These are phyloP conservation scores for Choiromyces venosus DNA, from an alignment of 495 filamentous ascomycete genomes.

Conservation along the genomic window DNA sequence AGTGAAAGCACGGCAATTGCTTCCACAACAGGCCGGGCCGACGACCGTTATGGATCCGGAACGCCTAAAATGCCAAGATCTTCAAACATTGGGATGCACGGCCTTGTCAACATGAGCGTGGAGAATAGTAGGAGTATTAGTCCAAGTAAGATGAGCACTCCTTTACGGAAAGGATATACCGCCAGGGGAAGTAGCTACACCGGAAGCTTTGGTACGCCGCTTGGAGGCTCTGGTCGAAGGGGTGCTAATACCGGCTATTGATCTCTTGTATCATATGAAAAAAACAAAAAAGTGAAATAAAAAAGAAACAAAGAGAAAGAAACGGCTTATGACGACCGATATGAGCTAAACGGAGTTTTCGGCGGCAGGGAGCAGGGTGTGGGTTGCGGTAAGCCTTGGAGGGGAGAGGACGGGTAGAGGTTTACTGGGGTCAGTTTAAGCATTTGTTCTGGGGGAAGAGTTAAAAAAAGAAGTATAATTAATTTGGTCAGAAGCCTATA, in stretches of 20 bases:
- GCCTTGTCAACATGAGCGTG: conserved; percentile 37
- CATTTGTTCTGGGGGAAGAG: background rate
- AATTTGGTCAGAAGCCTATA: background rate
- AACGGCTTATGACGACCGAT: background rate
- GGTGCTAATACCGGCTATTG: background rate
- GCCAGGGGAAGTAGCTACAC: conserved; percentile 29
- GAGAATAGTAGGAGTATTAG: conserved; percentile 33
- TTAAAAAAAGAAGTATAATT: background rate
- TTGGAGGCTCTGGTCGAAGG: conserved; percentile 14
- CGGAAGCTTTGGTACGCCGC: conserved; percentile 25
- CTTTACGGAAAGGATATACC: conserved; percentile 27
- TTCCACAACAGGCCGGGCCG: background rate
- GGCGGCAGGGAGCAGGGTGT: background rate
- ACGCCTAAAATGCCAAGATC: conserved; percentile 8
- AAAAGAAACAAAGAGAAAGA: background rate
- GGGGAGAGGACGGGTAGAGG: background rate
- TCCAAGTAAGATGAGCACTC: conserved; percentile 40
- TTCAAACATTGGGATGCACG: conserved; percentile 37
- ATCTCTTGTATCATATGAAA: background rate
- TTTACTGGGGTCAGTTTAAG: background rate
- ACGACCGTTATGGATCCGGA: conserved; percentile 10
- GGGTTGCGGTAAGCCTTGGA: background rate
- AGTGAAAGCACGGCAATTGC: background rate
- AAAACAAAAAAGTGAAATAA: background rate
- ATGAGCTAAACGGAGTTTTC: background rate